phyloP scores from a whole-genome alignment of 176 grass and related monocot genomes.

The Poa pratensis region DNA sequence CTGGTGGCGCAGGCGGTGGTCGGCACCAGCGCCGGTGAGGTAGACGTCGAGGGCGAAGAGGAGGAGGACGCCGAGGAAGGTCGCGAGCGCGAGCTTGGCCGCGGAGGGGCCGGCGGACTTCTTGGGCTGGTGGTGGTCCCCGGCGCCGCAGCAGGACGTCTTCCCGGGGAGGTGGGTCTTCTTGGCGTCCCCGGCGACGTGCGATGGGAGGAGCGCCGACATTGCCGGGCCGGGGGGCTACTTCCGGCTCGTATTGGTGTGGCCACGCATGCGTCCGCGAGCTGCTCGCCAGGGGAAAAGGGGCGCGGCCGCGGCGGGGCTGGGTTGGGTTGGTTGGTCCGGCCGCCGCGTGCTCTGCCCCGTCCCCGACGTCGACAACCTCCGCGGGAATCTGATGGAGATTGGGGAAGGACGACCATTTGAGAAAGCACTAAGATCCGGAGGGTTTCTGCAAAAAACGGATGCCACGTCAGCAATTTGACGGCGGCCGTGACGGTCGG shows the following conservation, averaged over 20 bases:
- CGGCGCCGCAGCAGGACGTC: background rate
- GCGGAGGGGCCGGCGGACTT: slow-evolving; percentile 31
- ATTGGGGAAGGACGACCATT: too few species aligned
- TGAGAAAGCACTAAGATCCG: too few species aligned
- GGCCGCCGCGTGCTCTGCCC: slow-evolving; percentile 71
- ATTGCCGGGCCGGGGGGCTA: slow-evolving; percentile 44
- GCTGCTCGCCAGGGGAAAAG: too few species aligned
- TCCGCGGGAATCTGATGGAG: slow-evolving; percentile 26
- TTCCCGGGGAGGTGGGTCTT: slow-evolving; percentile 1
- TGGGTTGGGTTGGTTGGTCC: background rate
- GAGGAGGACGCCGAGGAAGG: slow-evolving; percentile 46
- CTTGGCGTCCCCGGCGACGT: slow-evolving; percentile 46
- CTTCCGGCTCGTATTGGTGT: slow-evolving; percentile 30
- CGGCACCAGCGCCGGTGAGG: slow-evolving; percentile 42
- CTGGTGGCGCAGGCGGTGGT: slow-evolving; percentile 40
- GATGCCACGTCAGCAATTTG: too few species aligned
- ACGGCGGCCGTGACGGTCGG: too few species aligned
- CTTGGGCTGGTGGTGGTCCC: slow-evolving; percentile 32
- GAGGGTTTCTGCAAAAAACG: too few species aligned
- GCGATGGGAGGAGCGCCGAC: slow-evolving; percentile 53
- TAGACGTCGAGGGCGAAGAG: slow-evolving; percentile 49
- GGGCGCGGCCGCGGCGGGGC: too few species aligned
- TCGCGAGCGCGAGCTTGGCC: slow-evolving; percentile 50
- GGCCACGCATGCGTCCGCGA: slow-evolving; percentile 52
- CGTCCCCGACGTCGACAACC: slow-evolving; percentile 60